A percentile compares a stretch with the other conserved stretches of the same genome.
Conservation (phyloP, 148 eudicot species). For the Chenopodium suecicum region DNA sequence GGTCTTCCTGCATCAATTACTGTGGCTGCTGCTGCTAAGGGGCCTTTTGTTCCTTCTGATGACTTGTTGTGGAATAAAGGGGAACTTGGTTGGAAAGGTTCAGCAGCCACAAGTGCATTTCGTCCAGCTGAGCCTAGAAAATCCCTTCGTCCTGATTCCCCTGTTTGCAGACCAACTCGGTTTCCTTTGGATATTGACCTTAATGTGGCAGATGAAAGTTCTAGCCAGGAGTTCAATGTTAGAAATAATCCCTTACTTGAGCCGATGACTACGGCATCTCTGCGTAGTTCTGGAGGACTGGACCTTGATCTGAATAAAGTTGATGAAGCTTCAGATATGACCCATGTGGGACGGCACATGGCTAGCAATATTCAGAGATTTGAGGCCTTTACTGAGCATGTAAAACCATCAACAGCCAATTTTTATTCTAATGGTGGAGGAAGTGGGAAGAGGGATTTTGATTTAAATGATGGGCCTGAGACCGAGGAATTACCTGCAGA, state of each 20-base stretch:
- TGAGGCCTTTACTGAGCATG: constrained; percentile 34
- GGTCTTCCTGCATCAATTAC: constrained; percentile 47
- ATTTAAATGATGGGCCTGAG: constrained; percentile 83
- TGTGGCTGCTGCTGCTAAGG: constrained; percentile 71
- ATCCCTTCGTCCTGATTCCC: constrained; percentile 30
- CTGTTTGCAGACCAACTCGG: constrained; percentile 44
- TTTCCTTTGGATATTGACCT: constrained; percentile 68
- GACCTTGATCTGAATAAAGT: constrained; percentile 80
- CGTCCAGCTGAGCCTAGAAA: constrained; percentile 91
- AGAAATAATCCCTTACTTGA: constrained; percentile 16
- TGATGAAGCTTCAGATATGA: constrained; percentile 60
- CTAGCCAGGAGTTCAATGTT: constrained; percentile 23
- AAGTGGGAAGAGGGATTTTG: constrained; percentile 62
- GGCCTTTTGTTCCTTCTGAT: constrained; percentile 66
- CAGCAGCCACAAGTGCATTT: constrained; percentile 97
- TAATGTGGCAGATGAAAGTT: constrained; percentile 81
- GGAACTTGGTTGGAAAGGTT: constrained; percentile 87
- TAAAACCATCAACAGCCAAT: constrained; percentile 30
- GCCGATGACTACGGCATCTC: constrained; percentile 28
- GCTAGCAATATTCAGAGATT: constrained; percentile 33
- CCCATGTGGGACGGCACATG: constrained; percentile 34
- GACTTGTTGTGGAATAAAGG: constrained; percentile 55
- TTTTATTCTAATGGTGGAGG: constrained; percentile 35
- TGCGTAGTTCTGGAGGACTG: constrained; percentile 45
- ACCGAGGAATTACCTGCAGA: constrained; percentile 52